phyloP scores from a whole-genome alignment of 768 basidiomycete species.

The Gymnopilus junonius region DNA sequence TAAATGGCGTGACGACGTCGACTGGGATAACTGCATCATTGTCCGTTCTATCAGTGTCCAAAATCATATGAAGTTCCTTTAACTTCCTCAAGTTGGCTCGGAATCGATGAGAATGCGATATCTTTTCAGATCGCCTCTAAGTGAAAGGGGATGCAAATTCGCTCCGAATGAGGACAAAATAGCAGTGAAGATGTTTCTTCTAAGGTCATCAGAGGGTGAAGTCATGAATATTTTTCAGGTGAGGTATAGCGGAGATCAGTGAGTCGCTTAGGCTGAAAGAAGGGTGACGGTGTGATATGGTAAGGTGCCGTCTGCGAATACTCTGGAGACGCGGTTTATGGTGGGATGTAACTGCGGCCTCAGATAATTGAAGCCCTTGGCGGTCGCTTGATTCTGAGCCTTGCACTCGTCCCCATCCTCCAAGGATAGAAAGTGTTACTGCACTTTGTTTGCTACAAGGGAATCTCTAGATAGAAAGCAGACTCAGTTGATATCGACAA shows the following conservation, averaged over 20 bases:
- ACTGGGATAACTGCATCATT: constrained; percentile 29
- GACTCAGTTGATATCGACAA: not conserved
- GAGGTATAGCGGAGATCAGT: constrained; percentile 34
- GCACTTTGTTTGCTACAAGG: constrained; percentile 27
- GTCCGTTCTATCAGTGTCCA: constrained; percentile 34
- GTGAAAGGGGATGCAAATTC: constrained; percentile 36
- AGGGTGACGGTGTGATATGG: constrained; percentile 3
- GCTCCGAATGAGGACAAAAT: constrained; percentile 46
- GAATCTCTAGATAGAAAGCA: constrained; percentile 20
- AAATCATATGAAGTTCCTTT: constrained; percentile 41
- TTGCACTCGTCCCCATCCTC: constrained; percentile 10
- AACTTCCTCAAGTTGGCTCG: constrained; percentile 34
- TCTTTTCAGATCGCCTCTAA: constrained; percentile 41
- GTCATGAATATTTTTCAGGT: constrained; percentile 34
- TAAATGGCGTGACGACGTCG: constrained; percentile 41
- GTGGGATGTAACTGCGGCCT: constrained; percentile 14
- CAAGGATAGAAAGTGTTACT: constrained; percentile 14
- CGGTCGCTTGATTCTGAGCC: not conserved
- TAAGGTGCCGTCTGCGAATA: constrained; percentile 6
- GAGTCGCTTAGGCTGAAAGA: constrained; percentile 31
- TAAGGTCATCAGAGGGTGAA: constrained; percentile 34
- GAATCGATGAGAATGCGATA: constrained; percentile 39
- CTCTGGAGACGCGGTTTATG: constrained; percentile 14
- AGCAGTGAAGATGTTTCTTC: constrained; percentile 34
- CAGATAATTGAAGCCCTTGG: constrained; percentile 7